A percentile compares a stretch with the other conserved stretches of the same genome.
phyloP scores from a whole-genome alignment of 2,329 filamentous ascomycete species.

The Ceratocystis destructans region DNA sequence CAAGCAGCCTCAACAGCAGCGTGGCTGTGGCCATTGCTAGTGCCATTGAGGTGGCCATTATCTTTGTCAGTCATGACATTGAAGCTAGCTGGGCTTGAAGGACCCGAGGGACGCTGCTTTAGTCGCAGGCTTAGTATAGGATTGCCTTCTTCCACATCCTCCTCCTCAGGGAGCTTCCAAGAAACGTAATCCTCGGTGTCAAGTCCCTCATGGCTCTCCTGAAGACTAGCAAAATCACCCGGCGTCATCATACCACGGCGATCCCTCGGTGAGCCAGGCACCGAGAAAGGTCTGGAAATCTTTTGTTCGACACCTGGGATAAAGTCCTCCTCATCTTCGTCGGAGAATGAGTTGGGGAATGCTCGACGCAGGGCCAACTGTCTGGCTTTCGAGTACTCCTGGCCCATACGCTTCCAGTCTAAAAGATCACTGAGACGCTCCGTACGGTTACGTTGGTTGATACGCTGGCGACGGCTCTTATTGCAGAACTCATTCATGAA shows the following conservation, averaged over 20 bases:
- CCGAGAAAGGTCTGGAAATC: slow-evolving; percentile 85
- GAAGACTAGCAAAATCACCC: slow-evolving; percentile 89
- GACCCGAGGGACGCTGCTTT: slow-evolving; percentile 32
- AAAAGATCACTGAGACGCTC: slow-evolving; percentile 88
- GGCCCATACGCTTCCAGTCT: slow-evolving; percentile 98
- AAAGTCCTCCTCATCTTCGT: slow-evolving; percentile 75
- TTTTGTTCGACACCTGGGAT: slow-evolving; percentile 89
- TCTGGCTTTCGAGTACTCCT: slow-evolving; percentile 97
- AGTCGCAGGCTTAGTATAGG: slow-evolving; percentile 45
- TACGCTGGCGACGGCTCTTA: slow-evolving; percentile 90
- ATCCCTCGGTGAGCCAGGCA: slow-evolving; percentile 83
- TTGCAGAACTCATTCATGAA: slow-evolving; percentile 82
- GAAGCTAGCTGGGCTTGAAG: slow-evolving; percentile 19
- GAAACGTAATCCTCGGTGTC: slow-evolving; percentile 96
- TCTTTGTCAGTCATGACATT: slow-evolving; percentile 16
- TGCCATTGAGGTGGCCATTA: background rate
- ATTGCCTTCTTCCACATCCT: slow-evolving; percentile 65
- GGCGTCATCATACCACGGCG: slow-evolving; percentile 97
- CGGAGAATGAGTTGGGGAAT: slow-evolving; percentile 76
- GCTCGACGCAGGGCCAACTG: slow-evolving; percentile 83
- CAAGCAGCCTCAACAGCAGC: slow-evolving; percentile 13
- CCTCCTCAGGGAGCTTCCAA: slow-evolving; percentile 93
- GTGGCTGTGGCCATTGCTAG: slow-evolving; percentile 8
- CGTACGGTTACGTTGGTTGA: slow-evolving; percentile 96
- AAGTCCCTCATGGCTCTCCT: slow-evolving; percentile 84